phyloP scores from a whole-genome alignment of 495 filamentous ascomycete species.

The Hypoxylon cercidicola region DNA sequence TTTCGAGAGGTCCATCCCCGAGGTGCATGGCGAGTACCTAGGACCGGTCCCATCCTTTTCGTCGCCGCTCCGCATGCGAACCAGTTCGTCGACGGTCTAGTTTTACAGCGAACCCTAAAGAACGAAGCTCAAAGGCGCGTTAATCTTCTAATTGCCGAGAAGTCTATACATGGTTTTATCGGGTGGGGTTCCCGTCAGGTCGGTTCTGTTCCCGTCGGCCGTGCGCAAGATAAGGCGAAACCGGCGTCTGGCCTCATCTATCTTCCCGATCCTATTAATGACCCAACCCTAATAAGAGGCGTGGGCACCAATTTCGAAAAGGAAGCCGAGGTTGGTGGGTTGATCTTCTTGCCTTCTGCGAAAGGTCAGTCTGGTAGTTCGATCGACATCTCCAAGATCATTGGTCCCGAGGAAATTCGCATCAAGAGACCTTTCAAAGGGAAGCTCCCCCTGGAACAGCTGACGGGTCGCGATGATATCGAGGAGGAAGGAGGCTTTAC shows the following conservation, averaged over 20 bases:
- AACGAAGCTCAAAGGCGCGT: constrained; percentile 88
- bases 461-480: constrained; percentile 81
- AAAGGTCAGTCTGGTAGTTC: constrained; percentile 79
- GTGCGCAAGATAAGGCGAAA: constrained; percentile 89
- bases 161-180: constrained; percentile 91
- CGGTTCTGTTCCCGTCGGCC: constrained; percentile 87
- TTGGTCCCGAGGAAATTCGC: constrained; percentile 81
- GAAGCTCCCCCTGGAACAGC: constrained; percentile 72
- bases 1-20: constrained; percentile 97
- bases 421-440: constrained; percentile 88
- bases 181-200: constrained; percentile 80
- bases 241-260: constrained; percentile 83
- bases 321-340: constrained; percentile 79
- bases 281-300: constrained; percentile 86
- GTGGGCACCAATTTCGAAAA: constrained; percentile 85
- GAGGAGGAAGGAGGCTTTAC: constrained; percentile 63
- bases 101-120: constrained; percentile 88
- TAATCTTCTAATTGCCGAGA: constrained; percentile 91
- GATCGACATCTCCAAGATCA: constrained; percentile 80
- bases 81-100: constrained; percentile 97
- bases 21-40: constrained; percentile 91
- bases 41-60: constrained; percentile 88
- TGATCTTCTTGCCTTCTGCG: constrained; percentile 84
- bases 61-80: constrained; percentile 99
- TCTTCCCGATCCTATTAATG: constrained; percentile 85